Evolutionary conservation across 2,329 filamentous ascomycete species (phyloP), one percentile per base, ranked within the genome.

Genomic region (Monilinia polystroma): DNA sequence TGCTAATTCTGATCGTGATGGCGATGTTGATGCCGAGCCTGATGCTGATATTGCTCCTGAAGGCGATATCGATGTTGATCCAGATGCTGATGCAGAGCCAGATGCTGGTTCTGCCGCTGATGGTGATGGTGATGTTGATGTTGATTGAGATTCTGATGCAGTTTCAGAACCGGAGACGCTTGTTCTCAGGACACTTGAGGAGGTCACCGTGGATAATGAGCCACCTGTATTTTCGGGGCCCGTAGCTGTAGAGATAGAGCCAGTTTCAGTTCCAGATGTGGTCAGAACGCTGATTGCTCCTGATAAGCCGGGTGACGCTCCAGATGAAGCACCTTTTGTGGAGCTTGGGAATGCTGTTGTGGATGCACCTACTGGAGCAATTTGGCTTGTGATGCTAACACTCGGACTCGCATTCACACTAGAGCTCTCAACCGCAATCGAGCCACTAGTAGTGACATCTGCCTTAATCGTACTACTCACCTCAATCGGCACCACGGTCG

Each of bases 381-480:
- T 57, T 16, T 64, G 62, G 20, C 62, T 64, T 23, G 60, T 32
- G 11, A 63, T 43, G 54, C 60, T 63, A 63, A 63, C 23, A n/a
- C 49, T 53, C 3, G 32, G 60, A 18, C 49, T 54, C 1, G 49
- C 35, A 1, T 23, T 63, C 16, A 20, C 4, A 23, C 29, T 51
- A 12, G 45, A 26, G 45, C 45, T 62, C 10, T 18, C 3, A 7
- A 29, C 0, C 16, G 20, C 12, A 38, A 43, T 52, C 45, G 45
- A 26, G 16, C n/a, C 8, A 38, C 58, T 51, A 7, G 58, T 38
- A 38, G 45, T 51, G 12, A 20, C 14, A 11, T 47, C 57, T 14
- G 20, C 26, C 16, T 60, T 60, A 0, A 60, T n/a, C 10, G 29
- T 49, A n/a, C 29, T 49, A 12, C 29, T 62, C 14, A 32, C 58